phyloP scores from a whole-genome alignment of 768 basidiomycete species.

The Boletus vinaceobasis region DNA sequence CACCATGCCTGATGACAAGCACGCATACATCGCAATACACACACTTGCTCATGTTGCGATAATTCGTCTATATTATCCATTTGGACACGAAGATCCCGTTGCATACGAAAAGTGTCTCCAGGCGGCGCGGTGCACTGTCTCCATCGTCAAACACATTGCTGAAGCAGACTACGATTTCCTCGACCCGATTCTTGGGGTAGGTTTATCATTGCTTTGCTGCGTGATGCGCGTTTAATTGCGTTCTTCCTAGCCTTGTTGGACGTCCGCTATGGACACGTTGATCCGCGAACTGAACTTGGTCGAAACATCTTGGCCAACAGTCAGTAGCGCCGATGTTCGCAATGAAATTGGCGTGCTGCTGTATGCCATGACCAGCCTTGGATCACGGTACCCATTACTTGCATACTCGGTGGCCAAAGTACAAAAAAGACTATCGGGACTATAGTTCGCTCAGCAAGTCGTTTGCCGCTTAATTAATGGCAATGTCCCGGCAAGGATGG shows the following conservation, averaged over 20 bases:
- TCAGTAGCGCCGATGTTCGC: slow-evolving; percentile 55
- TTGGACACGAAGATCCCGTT: slow-evolving; percentile 55
- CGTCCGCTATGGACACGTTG: slow-evolving; percentile 61
- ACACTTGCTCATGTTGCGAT: slow-evolving; percentile 64
- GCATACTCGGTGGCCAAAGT: slow-evolving; percentile 30
- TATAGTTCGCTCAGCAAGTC: slow-evolving; percentile 16
- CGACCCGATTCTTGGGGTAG: slow-evolving; percentile 76
- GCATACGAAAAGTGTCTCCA: slow-evolving; percentile 65
- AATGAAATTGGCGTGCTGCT: slow-evolving; percentile 59
- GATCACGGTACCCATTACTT: slow-evolving; percentile 58
- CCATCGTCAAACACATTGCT: slow-evolving; percentile 58
- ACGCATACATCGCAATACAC: slow-evolving; percentile 56
- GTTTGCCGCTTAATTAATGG: slow-evolving; percentile 1
- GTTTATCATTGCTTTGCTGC: slow-evolving; percentile 23
- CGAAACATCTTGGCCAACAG: slow-evolving; percentile 61
- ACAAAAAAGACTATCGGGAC: slow-evolving; percentile 31
- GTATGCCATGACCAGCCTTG: slow-evolving; percentile 62
- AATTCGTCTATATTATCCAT: slow-evolving; percentile 61
- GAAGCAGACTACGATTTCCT: slow-evolving; percentile 67
- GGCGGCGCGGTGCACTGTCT: slow-evolving; percentile 58
- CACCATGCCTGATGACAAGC: slow-evolving; percentile 54
- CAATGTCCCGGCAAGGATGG: background rate
- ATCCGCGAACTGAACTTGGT: slow-evolving; percentile 63
- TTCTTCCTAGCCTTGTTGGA: slow-evolving; percentile 62
- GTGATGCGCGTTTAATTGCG: slow-evolving; percentile 5